Evolutionary conservation across 805 yeast genomes (phyloP).

Genomic region (Sugiyamaella lignohabitans): DNA sequence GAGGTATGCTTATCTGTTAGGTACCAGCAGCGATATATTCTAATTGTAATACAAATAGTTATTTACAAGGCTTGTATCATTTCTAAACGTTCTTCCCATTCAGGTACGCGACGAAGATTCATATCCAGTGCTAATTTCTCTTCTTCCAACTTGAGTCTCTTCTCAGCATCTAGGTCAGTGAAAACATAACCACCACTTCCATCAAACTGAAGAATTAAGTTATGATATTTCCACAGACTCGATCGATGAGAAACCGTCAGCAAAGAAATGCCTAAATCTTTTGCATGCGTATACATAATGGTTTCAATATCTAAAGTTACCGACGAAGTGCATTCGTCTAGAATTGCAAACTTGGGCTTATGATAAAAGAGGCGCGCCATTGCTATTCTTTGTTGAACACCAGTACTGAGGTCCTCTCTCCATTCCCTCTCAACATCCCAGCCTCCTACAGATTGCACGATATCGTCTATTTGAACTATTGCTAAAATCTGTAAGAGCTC

Average conservation of each 20-base stretch:
- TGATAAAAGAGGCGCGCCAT: conserved; percentile 91
- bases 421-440: conserved; percentile 70
- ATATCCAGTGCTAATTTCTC: conserved; percentile 68
- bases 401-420: conserved; percentile 82
- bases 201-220: conserved; percentile 72
- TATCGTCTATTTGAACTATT: conserved; percentile 31
- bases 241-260: conserved; percentile 90
- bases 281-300: conserved; percentile 80
- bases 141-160: conserved; percentile 68
- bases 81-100: conserved; percentile 56
- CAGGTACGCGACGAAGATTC: conserved; percentile 62
- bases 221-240: conserved; percentile 88
- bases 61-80: conserved; percentile 36
- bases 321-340: conserved; percentile 94
- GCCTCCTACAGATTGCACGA: conserved; percentile 40
- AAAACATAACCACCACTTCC: conserved; percentile 70
- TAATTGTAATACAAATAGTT: no score
- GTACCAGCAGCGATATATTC: no score
- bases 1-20: no score
- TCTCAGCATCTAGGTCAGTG: conserved; percentile 60
- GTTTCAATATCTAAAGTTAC: conserved; percentile 88
- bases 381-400: conserved; percentile 89
- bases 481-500: conserved; percentile 32
- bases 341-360: conserved; percentile 84
- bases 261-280: conserved; percentile 68